Evolutionary conservation across 371 early-diverging fungal species (phyloP), one percentile per base, ranked within the genome.

Genomic region (Amoeboaphelidium protococcarum): DNA sequence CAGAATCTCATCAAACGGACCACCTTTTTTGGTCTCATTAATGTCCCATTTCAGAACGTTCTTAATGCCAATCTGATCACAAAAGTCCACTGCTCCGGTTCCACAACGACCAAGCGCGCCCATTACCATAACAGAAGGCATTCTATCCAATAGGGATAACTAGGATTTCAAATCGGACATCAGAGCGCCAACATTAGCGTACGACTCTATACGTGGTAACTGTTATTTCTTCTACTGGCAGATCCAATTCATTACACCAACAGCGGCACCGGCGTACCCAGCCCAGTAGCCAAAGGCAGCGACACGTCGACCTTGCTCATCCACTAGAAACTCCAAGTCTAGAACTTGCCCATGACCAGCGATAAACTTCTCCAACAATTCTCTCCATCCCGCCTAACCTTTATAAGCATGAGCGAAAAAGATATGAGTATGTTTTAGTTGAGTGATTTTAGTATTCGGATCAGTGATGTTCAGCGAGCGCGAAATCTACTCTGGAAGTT

Each of bases 371-470:
- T 63, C 62, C 37, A 94, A 61, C 20, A 88, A 67, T 25, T 89
- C 80, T 56, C 73, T 72, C 91, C 90, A 94, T 22, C 91, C 91
- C 48, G 64, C 81, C 64, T 94, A 91, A 50, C 71, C 64, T 74
- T 94, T 94, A 73, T 71, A 94, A 67, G 90, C 90, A 60, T 94
- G 91, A 40, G 91, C 94, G 62, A 94, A 94, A 69, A 87, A 83
- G 59, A 94, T 86, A 63, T 94, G 95, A 23, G 72, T 73, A 61
- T 91, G 90, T n/a, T 71, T 64, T n/a, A 91, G 72, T 42, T 91
- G 83, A 27, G 79, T 69, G 46, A 68, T 62, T 62, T 87, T 88
- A 54, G 76, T 76, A n/a, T n/a, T n/a, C n/a, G n/a, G n/a, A n/a
- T n/a, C n/a, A n/a, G n/a, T n/a, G n/a, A n/a, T n/a, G n/a, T n/a